A percentile compares a stretch with the other conserved stretches of the same genome.
Evolutionary conservation across 495 filamentous ascomycete species (phyloP).

Genomic region (Achaetomiella virescens): DNA sequence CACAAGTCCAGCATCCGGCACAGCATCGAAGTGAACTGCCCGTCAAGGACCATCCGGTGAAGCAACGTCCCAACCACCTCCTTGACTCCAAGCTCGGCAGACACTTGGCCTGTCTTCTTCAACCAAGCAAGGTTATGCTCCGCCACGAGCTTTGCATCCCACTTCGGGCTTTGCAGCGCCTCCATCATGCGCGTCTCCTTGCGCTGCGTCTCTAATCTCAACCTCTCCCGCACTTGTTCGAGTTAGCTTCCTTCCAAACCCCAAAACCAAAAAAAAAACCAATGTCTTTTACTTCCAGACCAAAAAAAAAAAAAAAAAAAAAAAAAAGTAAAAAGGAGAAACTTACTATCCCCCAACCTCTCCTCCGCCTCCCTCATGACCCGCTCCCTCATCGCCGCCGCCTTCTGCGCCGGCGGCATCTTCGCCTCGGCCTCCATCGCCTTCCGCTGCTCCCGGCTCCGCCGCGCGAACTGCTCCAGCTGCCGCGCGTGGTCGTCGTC

Average conservation of each 20-base stretch:
- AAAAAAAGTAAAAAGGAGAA: slow-evolving; percentile 1
- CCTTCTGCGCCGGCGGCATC: slow-evolving; percentile 42
- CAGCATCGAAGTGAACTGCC: slow-evolving; percentile 36
- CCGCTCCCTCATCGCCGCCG: slow-evolving; percentile 32
- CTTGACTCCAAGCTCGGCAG: slow-evolving; percentile 19
- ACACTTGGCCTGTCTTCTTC: slow-evolving; percentile 25
- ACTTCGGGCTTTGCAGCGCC: slow-evolving; percentile 51
- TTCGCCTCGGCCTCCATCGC: slow-evolving; percentile 41
- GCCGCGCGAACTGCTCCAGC: slow-evolving; percentile 32
- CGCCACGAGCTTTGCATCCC: slow-evolving; percentile 47
- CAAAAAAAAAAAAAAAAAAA: neutral
- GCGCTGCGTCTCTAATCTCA: slow-evolving; percentile 33
- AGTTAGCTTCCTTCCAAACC: slow-evolving; percentile 8
- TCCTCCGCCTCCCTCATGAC: slow-evolving; percentile 34
- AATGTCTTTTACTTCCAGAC: neutral
- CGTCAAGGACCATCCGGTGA: slow-evolving; percentile 50
- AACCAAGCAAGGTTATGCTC: slow-evolving; percentile 46
- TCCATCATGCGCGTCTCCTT: slow-evolving; percentile 42
- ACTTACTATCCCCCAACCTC: slow-evolving; percentile 38
- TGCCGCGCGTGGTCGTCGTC: slow-evolving; percentile 24
- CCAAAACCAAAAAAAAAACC: neutral
- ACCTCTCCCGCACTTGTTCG: slow-evolving; percentile 32
- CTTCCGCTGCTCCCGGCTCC: slow-evolving; percentile 33
- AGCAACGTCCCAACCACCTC: slow-evolving; percentile 46
- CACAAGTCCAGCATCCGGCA: slow-evolving; percentile 50